Evolutionary conservation across 176 grass and related monocot genomes (phyloP).

Genomic region (Aegilops longissima): DNA sequence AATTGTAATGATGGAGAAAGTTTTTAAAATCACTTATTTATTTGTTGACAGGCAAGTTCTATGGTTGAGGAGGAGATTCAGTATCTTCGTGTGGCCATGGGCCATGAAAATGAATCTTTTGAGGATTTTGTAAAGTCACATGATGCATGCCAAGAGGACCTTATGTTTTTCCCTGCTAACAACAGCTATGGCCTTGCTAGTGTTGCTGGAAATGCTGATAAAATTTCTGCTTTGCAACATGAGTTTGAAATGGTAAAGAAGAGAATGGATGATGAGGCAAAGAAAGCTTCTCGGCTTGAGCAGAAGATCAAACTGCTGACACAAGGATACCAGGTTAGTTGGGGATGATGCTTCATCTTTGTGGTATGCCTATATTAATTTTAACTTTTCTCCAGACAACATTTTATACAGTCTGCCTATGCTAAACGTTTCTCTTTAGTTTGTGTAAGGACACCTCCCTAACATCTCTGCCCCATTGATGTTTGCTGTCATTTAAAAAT

Average conservation of each 20-base stretch:
- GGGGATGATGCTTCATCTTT: background rate
- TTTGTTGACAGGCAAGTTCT: slow-evolving; percentile 63
- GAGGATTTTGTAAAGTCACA: slow-evolving; percentile 86
- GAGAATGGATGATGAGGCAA: slow-evolving; percentile 88
- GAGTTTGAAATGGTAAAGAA: slow-evolving; percentile 91
- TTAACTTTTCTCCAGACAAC: background rate
- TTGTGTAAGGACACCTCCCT: background rate
- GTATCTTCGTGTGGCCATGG: slow-evolving; percentile 70
- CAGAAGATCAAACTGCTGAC: slow-evolving; percentile 94
- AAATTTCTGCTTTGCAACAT: slow-evolving; percentile 69
- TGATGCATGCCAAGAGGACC: slow-evolving; percentile 88
- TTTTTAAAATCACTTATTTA: background rate
- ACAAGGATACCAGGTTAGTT: slow-evolving; percentile 82
- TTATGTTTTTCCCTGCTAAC: slow-evolving; percentile 80
- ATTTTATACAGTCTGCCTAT: background rate
- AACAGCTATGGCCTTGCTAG: slow-evolving; percentile 79
- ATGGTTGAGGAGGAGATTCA: slow-evolving; percentile 76
- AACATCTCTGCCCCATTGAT: background rate
- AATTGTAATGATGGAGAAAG: slow-evolving; percentile 2
- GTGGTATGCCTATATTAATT: background rate
- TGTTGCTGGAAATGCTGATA: slow-evolving; percentile 75
- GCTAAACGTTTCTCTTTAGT: background rate
- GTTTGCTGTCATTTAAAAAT: slow-evolving; percentile 4
- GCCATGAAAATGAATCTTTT: slow-evolving; percentile 77
- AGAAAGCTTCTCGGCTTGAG: slow-evolving; percentile 76